Conservation (phyloP, 805 yeast genomes). For the Zygoascus flipseniorum region DNA sequence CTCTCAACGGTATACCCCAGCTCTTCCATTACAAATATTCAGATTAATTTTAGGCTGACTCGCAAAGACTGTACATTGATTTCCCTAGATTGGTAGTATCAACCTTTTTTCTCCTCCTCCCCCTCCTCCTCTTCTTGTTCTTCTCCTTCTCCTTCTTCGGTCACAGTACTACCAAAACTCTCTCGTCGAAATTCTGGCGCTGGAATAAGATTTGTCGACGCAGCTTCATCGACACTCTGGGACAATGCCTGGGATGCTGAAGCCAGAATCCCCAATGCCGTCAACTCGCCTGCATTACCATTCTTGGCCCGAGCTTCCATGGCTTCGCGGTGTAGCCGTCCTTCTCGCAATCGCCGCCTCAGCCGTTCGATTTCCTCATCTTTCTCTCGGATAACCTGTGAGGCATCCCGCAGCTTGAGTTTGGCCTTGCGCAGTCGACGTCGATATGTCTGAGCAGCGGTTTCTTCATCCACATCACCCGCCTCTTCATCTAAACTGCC, state of each 20-base stretch:
- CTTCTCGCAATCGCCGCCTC: constrained; percentile 26
- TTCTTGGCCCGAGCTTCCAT: background rate
- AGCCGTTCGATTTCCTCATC: constrained; percentile 38
- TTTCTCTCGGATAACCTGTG: constrained; percentile 34
- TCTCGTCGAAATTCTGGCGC: background rate
- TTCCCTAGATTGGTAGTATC: too few relatives aligned
- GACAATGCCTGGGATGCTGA: constrained; percentile 45
- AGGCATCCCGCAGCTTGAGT: constrained; percentile 37
- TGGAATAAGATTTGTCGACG: background rate
- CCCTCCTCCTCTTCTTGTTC: constrained; percentile 5
- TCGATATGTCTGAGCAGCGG: constrained; percentile 26
- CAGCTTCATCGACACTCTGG: constrained; percentile 22
- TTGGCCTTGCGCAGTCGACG: constrained; percentile 35
- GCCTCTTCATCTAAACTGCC: background rate
- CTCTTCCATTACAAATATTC: too few relatives aligned
- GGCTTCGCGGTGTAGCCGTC: constrained; percentile 11
- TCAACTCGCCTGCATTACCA: constrained; percentile 23
- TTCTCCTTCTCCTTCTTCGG: constrained; percentile 7
- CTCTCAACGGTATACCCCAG: too few relatives aligned
- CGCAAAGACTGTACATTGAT: too few relatives aligned
- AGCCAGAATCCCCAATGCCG: constrained; percentile 47
- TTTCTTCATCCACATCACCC: constrained; percentile 22
- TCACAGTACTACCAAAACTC: background rate
- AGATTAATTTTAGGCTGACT: too few relatives aligned
- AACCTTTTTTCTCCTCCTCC: too few relatives aligned